Percentiles rank a stretch among this genome's conserved stretches.
phyloP scores from a whole-genome alignment of 2,329 filamentous ascomycete genomes.

The Stagonosporopsis tanaceti region DNA sequence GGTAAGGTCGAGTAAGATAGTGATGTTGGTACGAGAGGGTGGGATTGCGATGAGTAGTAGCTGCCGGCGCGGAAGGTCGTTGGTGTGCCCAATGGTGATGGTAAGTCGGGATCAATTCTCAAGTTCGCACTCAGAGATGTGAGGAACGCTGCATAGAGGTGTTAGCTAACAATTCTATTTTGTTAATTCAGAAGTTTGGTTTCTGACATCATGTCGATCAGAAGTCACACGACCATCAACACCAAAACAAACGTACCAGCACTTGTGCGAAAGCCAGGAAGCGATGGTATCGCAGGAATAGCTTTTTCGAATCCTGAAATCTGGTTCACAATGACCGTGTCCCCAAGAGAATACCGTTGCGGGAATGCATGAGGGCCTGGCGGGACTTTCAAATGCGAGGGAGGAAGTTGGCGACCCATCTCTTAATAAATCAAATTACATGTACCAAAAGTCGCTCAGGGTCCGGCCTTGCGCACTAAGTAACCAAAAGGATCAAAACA shows the following conservation, averaged over 20 bases:
- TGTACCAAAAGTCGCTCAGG: slow-evolving; percentile 28
- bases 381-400: slow-evolving; percentile 45
- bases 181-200: slow-evolving; percentile 2
- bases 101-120: slow-evolving; percentile 66
- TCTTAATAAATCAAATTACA: slow-evolving; percentile 32
- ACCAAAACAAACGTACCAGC: slow-evolving; percentile 45
- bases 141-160: slow-evolving; percentile 72
- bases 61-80: slow-evolving; percentile 60
- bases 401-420: slow-evolving; percentile 46
- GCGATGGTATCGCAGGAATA: slow-evolving; percentile 46
- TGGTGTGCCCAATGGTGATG: slow-evolving; percentile 71
- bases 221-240: slow-evolving; percentile 30
- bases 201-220: slow-evolving; percentile 16
- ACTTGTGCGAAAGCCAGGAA: slow-evolving; percentile 50
- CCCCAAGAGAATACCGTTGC: slow-evolving; percentile 38
- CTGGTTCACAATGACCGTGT: slow-evolving; percentile 45
- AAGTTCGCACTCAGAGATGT: slow-evolving; percentile 83
- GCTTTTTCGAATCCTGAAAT: slow-evolving; percentile 46
- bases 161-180: slow-evolving; percentile 22
- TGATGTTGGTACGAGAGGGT: slow-evolving; percentile 62
- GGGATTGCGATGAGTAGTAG: slow-evolving; percentile 60
- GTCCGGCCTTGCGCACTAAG: slow-evolving; percentile 27
- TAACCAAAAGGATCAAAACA: slow-evolving; percentile 10
- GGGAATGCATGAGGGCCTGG: slow-evolving; percentile 41
- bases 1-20: slow-evolving; percentile 55